A percentile compares a stretch with the other conserved stretches of the same genome.
Conservation (phyloP, 2,329 filamentous ascomycete genomes). For the Intubia oerlemansii region DNA sequence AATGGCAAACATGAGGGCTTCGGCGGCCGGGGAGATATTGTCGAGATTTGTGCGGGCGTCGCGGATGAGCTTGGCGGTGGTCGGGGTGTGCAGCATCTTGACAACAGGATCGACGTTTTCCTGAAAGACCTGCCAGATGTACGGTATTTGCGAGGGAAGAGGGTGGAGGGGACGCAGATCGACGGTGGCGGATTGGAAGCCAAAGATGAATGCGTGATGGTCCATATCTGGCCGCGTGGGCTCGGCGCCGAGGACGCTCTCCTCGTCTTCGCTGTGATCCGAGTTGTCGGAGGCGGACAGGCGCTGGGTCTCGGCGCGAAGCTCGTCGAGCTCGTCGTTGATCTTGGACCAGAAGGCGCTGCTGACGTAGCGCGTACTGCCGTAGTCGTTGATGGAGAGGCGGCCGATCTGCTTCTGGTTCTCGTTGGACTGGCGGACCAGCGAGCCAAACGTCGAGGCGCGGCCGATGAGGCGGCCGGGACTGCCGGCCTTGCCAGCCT, state of each 20-base stretch:
- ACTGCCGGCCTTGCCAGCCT: conserved; percentile 1
- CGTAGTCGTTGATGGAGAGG: conserved; percentile 47
- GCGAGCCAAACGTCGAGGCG: conserved; percentile 7
- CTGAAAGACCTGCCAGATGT: conserved; percentile 25
- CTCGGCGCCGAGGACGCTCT: conserved; percentile 34
- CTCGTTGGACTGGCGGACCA: conserved; percentile 12
- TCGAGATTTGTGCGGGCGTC: conserved; percentile 33
- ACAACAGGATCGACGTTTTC: conserved; percentile 27
- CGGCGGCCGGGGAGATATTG: conserved; percentile 31
- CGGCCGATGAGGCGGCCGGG: conserved; percentile 7
- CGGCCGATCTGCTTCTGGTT: conserved; percentile 38
- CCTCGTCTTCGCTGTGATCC: conserved; percentile 30
- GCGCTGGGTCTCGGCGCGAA: conserved; percentile 26
- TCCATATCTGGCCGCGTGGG: conserved; percentile 18
- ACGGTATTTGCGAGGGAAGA: conserved; percentile 31
- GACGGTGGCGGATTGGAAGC: conserved; percentile 49
- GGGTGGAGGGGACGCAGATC: conserved; percentile 29
- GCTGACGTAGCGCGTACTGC: conserved; percentile 51
- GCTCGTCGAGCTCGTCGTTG: conserved; percentile 39
- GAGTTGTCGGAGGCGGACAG: no score
- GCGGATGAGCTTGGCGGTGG: conserved; percentile 17
- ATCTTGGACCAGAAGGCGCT: conserved; percentile 59
- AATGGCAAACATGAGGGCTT: conserved; percentile 42
- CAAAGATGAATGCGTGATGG: conserved; percentile 52
- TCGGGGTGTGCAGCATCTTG: conserved; percentile 24